These are phyloP conservation scores for Lactarius evosmus DNA, from an alignment of 768 basidiomycete genomes.

Conservation along the genomic window DNA sequence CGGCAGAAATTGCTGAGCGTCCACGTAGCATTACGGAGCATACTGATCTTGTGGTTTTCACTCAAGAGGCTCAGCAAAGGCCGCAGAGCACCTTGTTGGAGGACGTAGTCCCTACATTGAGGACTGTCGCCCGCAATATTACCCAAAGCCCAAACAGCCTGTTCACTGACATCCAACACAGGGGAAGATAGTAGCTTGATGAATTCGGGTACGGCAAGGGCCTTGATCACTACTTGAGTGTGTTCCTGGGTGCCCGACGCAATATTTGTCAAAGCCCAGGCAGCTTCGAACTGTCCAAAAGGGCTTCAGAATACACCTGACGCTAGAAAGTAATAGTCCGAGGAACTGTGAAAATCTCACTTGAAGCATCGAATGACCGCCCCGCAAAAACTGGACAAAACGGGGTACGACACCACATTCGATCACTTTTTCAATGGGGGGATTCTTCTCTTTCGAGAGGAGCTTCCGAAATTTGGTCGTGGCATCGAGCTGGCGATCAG, in stretches of 20 bases:
- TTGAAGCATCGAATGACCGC: conserved; percentile 81
- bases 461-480: conserved; percentile 99
- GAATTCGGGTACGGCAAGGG: conserved; percentile 94
- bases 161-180: conserved; percentile 95
- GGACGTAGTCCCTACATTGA: conserved; percentile 93
- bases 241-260: conserved; percentile 98
- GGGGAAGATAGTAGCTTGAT: conserved; percentile 94
- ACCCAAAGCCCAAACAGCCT: conserved; percentile 98
- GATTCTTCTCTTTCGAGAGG: conserved; percentile 98
- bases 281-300: conserved; percentile 79
- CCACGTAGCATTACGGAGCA: conserved; percentile 99
- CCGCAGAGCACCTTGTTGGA: conserved; percentile 87
- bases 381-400: conserved; percentile 91
- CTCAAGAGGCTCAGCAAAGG: conserved; percentile 87
- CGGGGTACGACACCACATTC: conserved; percentile 96
- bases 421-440: conserved; percentile 97
- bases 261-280: conserved; percentile 97
- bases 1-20: conserved; percentile 99
- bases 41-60: conserved; percentile 98
- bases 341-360: conserved; percentile 39
- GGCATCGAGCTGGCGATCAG: conserved; percentile 90
- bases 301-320: conserved; percentile 14
- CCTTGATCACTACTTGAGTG: conserved; percentile 95
- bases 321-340: not conserved
- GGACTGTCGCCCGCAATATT: conserved; percentile 99